phyloP scores from a whole-genome alignment of 2,329 filamentous ascomycete genomes.

The Colletotrichum acutatum region DNA sequence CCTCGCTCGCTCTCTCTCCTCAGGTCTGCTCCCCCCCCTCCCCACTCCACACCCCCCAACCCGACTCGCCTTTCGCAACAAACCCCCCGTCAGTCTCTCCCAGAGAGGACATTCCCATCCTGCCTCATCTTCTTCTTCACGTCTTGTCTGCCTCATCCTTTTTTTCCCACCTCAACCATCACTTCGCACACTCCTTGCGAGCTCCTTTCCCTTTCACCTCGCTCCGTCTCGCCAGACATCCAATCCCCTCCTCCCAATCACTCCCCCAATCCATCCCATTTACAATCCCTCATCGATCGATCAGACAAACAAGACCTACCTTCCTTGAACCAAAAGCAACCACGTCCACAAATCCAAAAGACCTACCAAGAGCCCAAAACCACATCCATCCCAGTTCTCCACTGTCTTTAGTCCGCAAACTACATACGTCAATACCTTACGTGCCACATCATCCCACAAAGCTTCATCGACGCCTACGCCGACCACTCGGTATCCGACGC shows the following conservation, averaged over 20 bases:
- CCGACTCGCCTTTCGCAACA: slow-evolving; percentile 36
- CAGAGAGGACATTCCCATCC: slow-evolving; percentile 37
- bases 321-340: slow-evolving; percentile 30
- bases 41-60: slow-evolving; percentile 30
- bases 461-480: slow-evolving; percentile 24
- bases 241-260: slow-evolving; percentile 18
- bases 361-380: slow-evolving; percentile 28
- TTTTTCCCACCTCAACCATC: slow-evolving; percentile 36
- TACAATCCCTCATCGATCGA: slow-evolving; percentile 30
- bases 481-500: slow-evolving; percentile 31
- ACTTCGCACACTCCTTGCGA: slow-evolving; percentile 38
- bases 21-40: slow-evolving; percentile 5
- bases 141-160: slow-evolving; percentile 34
- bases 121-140: slow-evolving; percentile 37
- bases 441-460: slow-evolving; percentile 36
- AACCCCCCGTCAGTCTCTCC: slow-evolving; percentile 34
- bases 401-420: slow-evolving; percentile 36
- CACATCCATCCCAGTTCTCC: slow-evolving; percentile 36
- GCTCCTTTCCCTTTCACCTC: slow-evolving; percentile 36
- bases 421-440: slow-evolving; percentile 36
- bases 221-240: slow-evolving; percentile 31
- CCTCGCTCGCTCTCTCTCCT: slow-evolving; percentile 8
- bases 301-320: slow-evolving; percentile 31
- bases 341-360: slow-evolving; percentile 28
- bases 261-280: slow-evolving; percentile 18